phyloP scores from a whole-genome alignment of 2,329 filamentous ascomycete genomes.

The Fusarium sp. region DNA sequence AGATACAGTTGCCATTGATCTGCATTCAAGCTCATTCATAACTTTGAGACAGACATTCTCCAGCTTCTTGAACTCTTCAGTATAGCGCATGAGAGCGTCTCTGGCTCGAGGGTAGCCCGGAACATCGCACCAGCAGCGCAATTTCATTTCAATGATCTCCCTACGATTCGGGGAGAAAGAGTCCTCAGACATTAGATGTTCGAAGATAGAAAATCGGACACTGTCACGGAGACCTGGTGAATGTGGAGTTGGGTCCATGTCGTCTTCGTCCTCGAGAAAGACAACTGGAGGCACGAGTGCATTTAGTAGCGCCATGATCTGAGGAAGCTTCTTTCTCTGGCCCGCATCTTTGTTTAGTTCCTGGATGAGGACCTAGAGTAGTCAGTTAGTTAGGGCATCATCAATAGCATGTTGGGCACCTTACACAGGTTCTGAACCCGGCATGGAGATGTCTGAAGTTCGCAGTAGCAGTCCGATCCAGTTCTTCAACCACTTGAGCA shows the following conservation, averaged over 20 bases:
- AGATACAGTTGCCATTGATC: conserved; percentile 3
- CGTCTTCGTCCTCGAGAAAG: conserved; percentile 40
- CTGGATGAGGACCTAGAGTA: conserved; percentile 48
- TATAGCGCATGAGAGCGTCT: conserved; percentile 51
- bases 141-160: conserved; percentile 48
- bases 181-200: conserved; percentile 51
- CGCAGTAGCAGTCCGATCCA: conserved; percentile 48
- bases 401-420: conserved; percentile 8
- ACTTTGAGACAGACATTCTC: conserved; percentile 50
- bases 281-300: conserved; percentile 52
- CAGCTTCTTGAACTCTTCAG: conserved; percentile 53
- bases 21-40: conserved; percentile 39
- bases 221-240: conserved; percentile 52
- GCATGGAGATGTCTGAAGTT: conserved; percentile 52
- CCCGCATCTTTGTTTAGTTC: conserved; percentile 33
- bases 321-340: conserved; percentile 25
- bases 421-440: conserved; percentile 53
- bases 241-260: conserved; percentile 49
- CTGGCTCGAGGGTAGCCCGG: conserved; percentile 50
- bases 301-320: conserved; percentile 54
- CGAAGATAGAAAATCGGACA: conserved; percentile 54
- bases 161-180: conserved; percentile 37
- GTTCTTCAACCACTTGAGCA: conserved; percentile 47
- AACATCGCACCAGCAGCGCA: conserved; percentile 53
- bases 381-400: background rate